A percentile compares a stretch with the other conserved stretches of the same genome.
phyloP scores from a whole-genome alignment of 148 eudicot genomes.

The Vaccinium corymbosum region DNA sequence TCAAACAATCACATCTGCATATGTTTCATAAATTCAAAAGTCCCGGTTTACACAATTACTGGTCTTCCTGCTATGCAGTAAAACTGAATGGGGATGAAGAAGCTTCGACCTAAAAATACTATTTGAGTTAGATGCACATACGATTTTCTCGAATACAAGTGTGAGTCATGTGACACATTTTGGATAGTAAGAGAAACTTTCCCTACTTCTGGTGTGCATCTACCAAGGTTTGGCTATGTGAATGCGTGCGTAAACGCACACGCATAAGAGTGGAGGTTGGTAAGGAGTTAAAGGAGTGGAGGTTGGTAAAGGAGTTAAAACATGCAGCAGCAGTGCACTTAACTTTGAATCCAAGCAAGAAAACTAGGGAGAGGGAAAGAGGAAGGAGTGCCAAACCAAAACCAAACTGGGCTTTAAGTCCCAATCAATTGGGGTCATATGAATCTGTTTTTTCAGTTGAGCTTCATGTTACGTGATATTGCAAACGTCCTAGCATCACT shows the following conservation, averaged over 20 bases:
- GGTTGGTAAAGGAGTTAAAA: neutral
- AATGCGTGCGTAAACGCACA: neutral
- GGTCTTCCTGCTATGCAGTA: too few relatives aligned
- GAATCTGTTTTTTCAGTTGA: neutral
- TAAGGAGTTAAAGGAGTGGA: neutral
- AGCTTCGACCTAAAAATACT: neutral
- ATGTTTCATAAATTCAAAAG: neutral
- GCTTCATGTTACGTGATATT: neutral
- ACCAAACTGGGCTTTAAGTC: neutral
- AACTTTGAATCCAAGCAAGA: neutral
- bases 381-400: neutral
- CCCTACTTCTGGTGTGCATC: neutral
- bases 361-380: slow-evolving; percentile 5
- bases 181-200: neutral
- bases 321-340: neutral
- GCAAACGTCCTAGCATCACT: neutral
- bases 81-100: too few relatives aligned
- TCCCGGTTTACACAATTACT: neutral
- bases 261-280: neutral
- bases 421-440: neutral
- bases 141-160: neutral
- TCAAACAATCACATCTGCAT: neutral
- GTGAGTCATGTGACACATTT: neutral
- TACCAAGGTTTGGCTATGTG: neutral
- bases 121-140: too few relatives aligned